Percentiles rank a stretch among this genome's conserved stretches.
These are phyloP conservation scores for Coniochaeta sp. DNA, from an alignment of 2,329 filamentous ascomycete species.

Conservation along the genomic window DNA sequence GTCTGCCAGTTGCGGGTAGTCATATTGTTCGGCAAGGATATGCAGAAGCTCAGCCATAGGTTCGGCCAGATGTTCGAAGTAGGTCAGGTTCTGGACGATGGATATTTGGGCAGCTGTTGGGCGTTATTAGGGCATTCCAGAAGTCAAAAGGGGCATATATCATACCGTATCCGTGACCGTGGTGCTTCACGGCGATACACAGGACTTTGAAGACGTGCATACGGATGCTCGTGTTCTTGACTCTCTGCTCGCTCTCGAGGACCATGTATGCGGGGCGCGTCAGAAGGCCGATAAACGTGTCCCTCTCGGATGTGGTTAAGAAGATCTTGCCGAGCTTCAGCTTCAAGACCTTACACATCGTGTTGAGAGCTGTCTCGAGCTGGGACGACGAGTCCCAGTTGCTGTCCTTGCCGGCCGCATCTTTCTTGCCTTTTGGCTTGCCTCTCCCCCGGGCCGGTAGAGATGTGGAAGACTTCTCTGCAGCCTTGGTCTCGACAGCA, in stretches of 20 bases:
- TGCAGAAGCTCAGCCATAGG: conserved; percentile 98
- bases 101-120: conserved; percentile 82
- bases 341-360: conserved; percentile 93
- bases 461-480: conserved; percentile 74
- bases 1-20: conserved; percentile 90
- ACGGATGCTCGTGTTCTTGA: conserved; percentile 80
- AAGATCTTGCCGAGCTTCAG: conserved; percentile 90
- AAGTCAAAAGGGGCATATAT: conserved; percentile 4
- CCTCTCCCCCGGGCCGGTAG: conserved; percentile 66
- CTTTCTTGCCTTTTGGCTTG: conserved; percentile 67
- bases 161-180: conserved; percentile 90
- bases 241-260: conserved; percentile 85
- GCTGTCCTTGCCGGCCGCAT: conserved; percentile 63
- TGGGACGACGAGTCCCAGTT: conserved; percentile 86
- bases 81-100: conserved; percentile 94
- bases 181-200: conserved; percentile 94
- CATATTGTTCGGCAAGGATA: conserved; percentile 93
- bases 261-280: conserved; percentile 91
- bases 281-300: conserved; percentile 88
- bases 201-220: conserved; percentile 98
- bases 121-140: conserved; percentile 12
- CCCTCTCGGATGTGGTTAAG: conserved; percentile 88
- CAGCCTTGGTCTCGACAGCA: conserved; percentile 87
- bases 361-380: conserved; percentile 79
- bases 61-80: conserved; percentile 97